Base-by-base conservation (phyloP, 208 protist species). In the Wallacemonas collosoma region DNA sequence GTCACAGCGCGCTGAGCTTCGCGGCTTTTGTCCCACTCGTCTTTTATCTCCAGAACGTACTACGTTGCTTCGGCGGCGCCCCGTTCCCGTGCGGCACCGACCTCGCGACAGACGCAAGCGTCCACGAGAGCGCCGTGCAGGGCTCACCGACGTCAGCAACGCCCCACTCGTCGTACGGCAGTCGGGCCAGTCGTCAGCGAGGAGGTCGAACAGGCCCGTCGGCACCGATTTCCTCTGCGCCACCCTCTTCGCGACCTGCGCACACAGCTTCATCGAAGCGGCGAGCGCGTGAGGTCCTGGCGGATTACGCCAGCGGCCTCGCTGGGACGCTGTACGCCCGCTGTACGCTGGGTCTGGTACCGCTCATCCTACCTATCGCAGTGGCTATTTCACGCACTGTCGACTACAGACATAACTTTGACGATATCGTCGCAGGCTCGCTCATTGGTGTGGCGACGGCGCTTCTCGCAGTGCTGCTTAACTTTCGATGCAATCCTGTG, bases 381-480 rank as follows among this genome's bases (percentile, higher is more conserved):
- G 77, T 93, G 36, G 78, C 88, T 15, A 41, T 89, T 9, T 90
- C 85, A 1, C 73, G 88, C 36, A 93, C 88, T 2, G 54, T 60
- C 39, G 85, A 90, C 75, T 84, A 89, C 68, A 75, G 86, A 53
- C 88, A 93, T 60, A 63, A 89, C 76, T 90, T 86, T 66, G 76
- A 73, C 63, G 88, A 93, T 66, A 81, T 93, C 66, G 39, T 90
- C 4, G 78, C 56, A 43, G 88, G 88, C 36, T 68, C 75, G 47
- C 1, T 86, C 5, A 86, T 93, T 72, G 88, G 88, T 35, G 63
- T 26, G 4, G 53, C 38, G n/a, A 64, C 54, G 1, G 77, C 54
- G 5, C 38, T 83, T 6, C 48, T 81, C 55, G 57, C 82, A 39
- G 66, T 75, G 48, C n/a, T 69, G 51, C 39, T 71, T 1, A 69